Conservation (phyloP, 75 land plant genomes). For the Larix kaempferi region DNA sequence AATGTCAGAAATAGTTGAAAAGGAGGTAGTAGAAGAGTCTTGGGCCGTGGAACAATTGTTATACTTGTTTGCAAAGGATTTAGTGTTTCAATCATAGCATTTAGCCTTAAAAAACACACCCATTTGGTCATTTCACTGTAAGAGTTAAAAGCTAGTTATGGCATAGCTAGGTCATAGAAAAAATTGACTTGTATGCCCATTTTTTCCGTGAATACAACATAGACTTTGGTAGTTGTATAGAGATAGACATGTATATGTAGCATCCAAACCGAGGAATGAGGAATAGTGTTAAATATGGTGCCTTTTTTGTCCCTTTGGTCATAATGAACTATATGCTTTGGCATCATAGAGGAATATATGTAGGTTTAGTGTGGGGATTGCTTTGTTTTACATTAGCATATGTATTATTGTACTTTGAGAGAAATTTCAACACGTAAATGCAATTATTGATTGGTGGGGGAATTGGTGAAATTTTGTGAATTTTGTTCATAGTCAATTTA, state of each 20-base stretch:
- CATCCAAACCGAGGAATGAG: slow-evolving; percentile 4
- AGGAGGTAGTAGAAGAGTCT: neutral
- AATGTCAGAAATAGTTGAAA: neutral
- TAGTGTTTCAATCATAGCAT: slow-evolving; percentile 7
- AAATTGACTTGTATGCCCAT: neutral
- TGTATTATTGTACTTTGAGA: slow-evolving; percentile 1
- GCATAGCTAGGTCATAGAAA: neutral
- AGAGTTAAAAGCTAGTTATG: neutral
- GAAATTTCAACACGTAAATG: slow-evolving; percentile 7
- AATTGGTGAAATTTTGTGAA: neutral
- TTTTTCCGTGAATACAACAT: neutral
- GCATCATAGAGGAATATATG: slow-evolving; percentile 6
- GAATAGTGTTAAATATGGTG: slow-evolving; percentile 8
- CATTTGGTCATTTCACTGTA: neutral
- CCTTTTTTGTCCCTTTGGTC: neutral
- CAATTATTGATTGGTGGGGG: neutral
- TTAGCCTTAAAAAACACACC: neutral
- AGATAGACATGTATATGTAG: neutral
- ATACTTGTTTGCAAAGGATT: slow-evolving; percentile 10
- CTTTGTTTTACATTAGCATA: neutral
- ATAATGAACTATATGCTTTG: neutral
- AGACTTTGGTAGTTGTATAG: neutral
- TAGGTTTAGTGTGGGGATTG: neutral
- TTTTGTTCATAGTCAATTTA: neutral
- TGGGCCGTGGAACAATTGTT: slow-evolving; percentile 6